Conservation (phyloP, 495 filamentous ascomycete genomes). For the Xylaria sp. region DNA sequence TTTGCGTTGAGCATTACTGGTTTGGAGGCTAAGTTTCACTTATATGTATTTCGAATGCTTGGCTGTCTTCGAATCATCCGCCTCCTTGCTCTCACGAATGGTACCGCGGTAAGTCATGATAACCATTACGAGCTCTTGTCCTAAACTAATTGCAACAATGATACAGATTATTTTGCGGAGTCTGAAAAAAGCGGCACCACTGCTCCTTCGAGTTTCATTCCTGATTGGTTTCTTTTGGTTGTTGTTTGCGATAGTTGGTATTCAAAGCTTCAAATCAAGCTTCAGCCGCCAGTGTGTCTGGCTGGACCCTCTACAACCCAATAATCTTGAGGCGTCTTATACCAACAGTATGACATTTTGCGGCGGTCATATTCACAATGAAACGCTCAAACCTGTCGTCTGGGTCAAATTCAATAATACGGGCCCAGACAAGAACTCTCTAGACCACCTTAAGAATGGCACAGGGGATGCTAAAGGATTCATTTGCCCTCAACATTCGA, state of each 20-base stretch:
- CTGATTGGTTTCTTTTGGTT: conserved; percentile 99
- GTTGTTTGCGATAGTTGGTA: conserved; percentile 93
- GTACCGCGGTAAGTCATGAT: conserved; percentile 71
- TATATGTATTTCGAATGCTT: conserved; percentile 95
- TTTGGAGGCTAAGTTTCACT: conserved; percentile 68
- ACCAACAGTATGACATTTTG: conserved; percentile 76
- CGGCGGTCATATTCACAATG: conserved; percentile 75
- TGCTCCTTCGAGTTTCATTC: conserved; percentile 94
- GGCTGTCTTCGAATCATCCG: conserved; percentile 92
- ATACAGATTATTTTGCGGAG: conserved; percentile 85
- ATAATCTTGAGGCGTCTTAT: conserved; percentile 51
- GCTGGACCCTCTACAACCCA: conserved; percentile 66
- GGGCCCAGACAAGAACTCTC: conserved; percentile 25
- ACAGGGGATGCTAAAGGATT: conserved; percentile 77
- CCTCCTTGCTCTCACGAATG: conserved; percentile 86
- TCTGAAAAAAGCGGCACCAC: conserved; percentile 91
- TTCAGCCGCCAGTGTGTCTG: conserved; percentile 87
- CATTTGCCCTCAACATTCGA: conserved; percentile 81
- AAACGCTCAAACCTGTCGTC: conserved; percentile 62
- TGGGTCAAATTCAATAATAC: conserved; percentile 62
- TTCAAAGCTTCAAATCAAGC: conserved; percentile 98
- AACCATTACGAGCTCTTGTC: background rate
- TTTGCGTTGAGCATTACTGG: conserved; percentile 74
- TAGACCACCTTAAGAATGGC: conserved; percentile 50
- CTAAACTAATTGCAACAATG: conserved; percentile 34